phyloP scores from a whole-genome alignment of 305 asterid genomes.

The Fraxinus floribunda region DNA sequence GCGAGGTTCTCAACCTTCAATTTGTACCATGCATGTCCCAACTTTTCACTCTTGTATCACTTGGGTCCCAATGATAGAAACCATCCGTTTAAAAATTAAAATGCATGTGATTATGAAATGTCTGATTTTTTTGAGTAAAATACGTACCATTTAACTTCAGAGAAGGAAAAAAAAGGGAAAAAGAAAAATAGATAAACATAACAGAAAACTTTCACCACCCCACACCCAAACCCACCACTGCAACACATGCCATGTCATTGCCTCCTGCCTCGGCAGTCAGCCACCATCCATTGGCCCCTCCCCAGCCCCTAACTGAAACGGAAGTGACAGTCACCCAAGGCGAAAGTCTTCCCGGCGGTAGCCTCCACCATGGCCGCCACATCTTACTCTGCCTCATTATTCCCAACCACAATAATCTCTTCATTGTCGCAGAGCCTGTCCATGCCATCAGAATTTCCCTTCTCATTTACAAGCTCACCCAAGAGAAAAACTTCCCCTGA shows the following conservation, averaged over 20 bases:
- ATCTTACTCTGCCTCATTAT: background rate
- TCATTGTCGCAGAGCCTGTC: background rate
- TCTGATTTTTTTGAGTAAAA: background rate
- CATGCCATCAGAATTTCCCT: background rate
- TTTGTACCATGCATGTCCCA: background rate
- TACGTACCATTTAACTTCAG: background rate
- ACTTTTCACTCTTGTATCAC: background rate
- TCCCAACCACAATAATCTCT: background rate
- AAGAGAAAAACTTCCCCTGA: background rate
- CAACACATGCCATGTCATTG: background rate
- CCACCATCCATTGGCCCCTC: background rate
- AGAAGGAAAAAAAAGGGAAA: no score
- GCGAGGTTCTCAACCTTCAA: background rate
- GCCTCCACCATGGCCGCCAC: background rate
- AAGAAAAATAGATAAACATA: background rate
- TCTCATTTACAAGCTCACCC: background rate
- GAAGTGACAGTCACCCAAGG: background rate
- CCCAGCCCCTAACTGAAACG: background rate
- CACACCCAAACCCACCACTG: slow-evolving; percentile 4
- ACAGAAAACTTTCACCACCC: background rate
- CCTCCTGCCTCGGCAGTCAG: background rate
- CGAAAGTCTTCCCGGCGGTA: background rate
- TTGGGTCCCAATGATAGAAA: background rate
- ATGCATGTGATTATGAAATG: background rate
- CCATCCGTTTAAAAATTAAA: background rate